These are phyloP conservation scores for Cytidiella melzeri DNA, from an alignment of 768 basidiomycete species.

Conservation along the genomic window DNA sequence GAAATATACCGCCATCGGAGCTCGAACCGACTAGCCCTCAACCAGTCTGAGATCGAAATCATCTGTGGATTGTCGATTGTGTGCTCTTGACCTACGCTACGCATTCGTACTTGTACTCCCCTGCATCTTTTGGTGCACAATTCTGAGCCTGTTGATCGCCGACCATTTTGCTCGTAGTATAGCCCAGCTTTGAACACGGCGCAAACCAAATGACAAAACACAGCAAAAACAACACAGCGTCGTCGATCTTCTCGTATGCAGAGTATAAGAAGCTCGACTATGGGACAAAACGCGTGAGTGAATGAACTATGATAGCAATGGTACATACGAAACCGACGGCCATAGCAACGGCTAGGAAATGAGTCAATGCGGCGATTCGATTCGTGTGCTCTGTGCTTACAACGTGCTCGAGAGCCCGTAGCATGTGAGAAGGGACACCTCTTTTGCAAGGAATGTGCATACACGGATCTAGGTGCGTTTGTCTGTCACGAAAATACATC, in stretches of 20 bases:
- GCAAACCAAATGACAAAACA: slow-evolving; percentile 81
- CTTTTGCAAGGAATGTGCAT: slow-evolving; percentile 94
- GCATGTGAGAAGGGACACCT: slow-evolving; percentile 83
- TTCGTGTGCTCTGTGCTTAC: slow-evolving; percentile 84
- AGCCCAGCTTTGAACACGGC: too few relatives aligned
- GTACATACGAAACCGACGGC: slow-evolving; percentile 5
- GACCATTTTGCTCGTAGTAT: too few relatives aligned
- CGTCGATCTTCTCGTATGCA: slow-evolving; percentile 84
- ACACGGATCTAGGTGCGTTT: slow-evolving; percentile 74
- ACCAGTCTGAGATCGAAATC: too few relatives aligned
- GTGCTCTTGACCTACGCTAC: too few relatives aligned
- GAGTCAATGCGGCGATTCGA: slow-evolving; percentile 93
- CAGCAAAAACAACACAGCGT: slow-evolving; percentile 86
- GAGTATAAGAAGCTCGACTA: slow-evolving; percentile 84
- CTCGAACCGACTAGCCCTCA: too few relatives aligned
- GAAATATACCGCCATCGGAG: too few relatives aligned
- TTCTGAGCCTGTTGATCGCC: too few relatives aligned
- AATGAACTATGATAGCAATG: background rate
- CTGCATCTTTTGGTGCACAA: too few relatives aligned
- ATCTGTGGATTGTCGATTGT: too few relatives aligned
- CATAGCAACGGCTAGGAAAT: slow-evolving; percentile 73
- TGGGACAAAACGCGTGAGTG: slow-evolving; percentile 68
- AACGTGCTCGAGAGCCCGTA: slow-evolving; percentile 76
- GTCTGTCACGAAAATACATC: background rate
- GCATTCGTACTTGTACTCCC: too few relatives aligned